Evolutionary conservation across 306 rosid genomes (phyloP).

Genomic region (Myrica gale): DNA sequence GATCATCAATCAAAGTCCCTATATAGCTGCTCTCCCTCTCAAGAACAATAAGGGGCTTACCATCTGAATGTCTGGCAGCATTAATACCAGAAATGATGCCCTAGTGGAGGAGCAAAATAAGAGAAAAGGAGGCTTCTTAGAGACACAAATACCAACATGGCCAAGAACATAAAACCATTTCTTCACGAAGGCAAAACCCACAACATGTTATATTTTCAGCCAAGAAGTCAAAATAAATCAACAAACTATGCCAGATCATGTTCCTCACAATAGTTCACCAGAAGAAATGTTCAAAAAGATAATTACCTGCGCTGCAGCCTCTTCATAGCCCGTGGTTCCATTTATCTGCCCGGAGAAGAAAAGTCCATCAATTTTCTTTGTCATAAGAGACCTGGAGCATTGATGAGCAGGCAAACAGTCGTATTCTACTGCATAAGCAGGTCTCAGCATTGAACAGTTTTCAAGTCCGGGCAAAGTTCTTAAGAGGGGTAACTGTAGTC

Average conservation of each 20-base stretch:
- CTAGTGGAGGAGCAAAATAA: conserved; percentile 31
- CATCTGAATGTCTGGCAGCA: conserved; percentile 87
- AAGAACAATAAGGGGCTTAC: conserved; percentile 76
- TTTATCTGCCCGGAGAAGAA: conserved; percentile 99
- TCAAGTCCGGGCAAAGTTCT: conserved; percentile 98
- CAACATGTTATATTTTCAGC: background rate
- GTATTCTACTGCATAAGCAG: conserved; percentile 98
- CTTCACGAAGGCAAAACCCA: background rate
- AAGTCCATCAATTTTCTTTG: conserved; percentile 85
- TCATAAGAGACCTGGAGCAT: conserved; percentile 88
- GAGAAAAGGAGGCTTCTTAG: conserved; percentile 22
- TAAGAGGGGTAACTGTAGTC: conserved; percentile 84
- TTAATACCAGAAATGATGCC: conserved; percentile 93
- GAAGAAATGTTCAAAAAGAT: conserved; percentile 24
- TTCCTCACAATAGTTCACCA: conserved; percentile 3
- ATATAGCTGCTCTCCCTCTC: conserved; percentile 95
- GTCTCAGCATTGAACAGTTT: conserved; percentile 94
- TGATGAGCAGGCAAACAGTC: conserved; percentile 94
- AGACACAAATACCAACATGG: conserved; percentile 16
- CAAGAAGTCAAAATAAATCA: background rate
- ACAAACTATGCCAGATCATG: background rate
- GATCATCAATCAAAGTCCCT: conserved; percentile 84
- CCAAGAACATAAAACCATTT: conserved; percentile 14
- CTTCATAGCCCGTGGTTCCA: conserved; percentile 98
- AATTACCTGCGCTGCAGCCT: conserved; percentile 93